phyloP scores from a whole-genome alignment of 208 protist genomes.

The Polymyxa betae region DNA sequence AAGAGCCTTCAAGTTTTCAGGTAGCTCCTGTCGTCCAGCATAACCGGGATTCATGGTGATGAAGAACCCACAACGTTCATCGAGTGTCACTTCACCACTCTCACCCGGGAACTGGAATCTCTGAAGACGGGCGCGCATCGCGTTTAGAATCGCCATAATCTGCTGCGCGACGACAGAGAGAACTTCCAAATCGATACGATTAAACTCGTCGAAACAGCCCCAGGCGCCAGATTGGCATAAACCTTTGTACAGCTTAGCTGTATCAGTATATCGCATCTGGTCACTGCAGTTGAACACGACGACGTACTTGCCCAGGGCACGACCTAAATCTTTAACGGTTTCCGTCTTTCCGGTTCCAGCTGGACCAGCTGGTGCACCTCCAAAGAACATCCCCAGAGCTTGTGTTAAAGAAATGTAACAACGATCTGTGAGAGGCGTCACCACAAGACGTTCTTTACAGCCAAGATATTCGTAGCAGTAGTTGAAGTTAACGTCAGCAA shows the following conservation, averaged over 20 bases:
- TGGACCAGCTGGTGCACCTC: slow-evolving; percentile 81
- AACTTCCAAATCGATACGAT: slow-evolving; percentile 84
- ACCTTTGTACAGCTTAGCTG: slow-evolving; percentile 84
- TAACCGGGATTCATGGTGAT: slow-evolving; percentile 98
- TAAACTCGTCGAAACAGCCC: slow-evolving; percentile 89
- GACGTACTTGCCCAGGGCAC: slow-evolving; percentile 80
- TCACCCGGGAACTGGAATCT: slow-evolving; percentile 81
- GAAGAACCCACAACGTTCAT: slow-evolving; percentile 86
- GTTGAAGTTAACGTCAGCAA: slow-evolving; percentile 80
- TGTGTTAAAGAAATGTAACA: slow-evolving; percentile 82
- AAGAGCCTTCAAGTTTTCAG: slow-evolving; percentile 96
- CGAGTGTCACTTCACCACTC: slow-evolving; percentile 70
- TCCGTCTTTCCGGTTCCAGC: slow-evolving; percentile 88
- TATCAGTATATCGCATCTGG: slow-evolving; percentile 78
- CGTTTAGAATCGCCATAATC: slow-evolving; percentile 76
- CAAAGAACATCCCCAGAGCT: slow-evolving; percentile 80
- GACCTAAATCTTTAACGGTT: slow-evolving; percentile 86
- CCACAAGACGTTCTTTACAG: slow-evolving; percentile 78
- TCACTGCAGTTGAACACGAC: slow-evolving; percentile 88
- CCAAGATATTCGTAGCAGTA: slow-evolving; percentile 84
- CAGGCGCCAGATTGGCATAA: slow-evolving; percentile 82
- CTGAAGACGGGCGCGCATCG: slow-evolving; percentile 66
- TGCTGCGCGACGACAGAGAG: slow-evolving; percentile 84
- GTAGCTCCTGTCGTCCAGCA: slow-evolving; percentile 95
- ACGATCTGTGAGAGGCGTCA: slow-evolving; percentile 82